These are phyloP conservation scores for Fusarium pseudocircinatum DNA, from an alignment of 2,329 filamentous ascomycete species.

Conservation along the genomic window DNA sequence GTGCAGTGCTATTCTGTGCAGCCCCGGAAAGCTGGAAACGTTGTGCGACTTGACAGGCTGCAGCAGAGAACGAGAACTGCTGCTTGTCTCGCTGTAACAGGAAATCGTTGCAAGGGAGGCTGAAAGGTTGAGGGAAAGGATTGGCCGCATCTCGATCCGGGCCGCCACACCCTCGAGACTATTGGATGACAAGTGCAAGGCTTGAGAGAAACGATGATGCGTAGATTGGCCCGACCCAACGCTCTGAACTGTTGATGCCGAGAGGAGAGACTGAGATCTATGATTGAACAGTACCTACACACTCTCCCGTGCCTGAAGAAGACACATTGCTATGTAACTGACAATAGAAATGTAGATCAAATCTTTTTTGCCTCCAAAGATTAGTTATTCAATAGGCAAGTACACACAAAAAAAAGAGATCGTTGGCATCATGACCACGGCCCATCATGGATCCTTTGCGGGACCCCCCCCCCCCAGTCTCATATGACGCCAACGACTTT, in stretches of 20 bases:
- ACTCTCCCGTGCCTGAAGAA: not conserved
- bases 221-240: constrained; percentile 27
- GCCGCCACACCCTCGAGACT: constrained; percentile 24
- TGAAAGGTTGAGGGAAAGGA: not conserved
- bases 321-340: no score
- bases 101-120: constrained; percentile 3
- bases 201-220: constrained; percentile 32
- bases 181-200: constrained; percentile 25
- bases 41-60: not conserved
- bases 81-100: not conserved
- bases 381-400: not conserved
- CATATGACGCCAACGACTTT: constrained; percentile 39
- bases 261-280: not conserved
- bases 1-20: not conserved
- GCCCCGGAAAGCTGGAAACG: constrained; percentile 4
- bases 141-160: constrained; percentile 35
- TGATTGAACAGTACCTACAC: not conserved
- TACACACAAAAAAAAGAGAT: not conserved
- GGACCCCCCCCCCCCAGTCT: not conserved
- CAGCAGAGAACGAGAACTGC: not conserved
- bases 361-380: not conserved
- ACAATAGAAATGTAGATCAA: no score
- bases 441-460: constrained; percentile 27
- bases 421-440: constrained; percentile 2
- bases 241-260: not conserved